phyloP scores from a whole-genome alignment of 495 filamentous ascomycete species.

The Aspergillus sclerotiicarbonarius region DNA sequence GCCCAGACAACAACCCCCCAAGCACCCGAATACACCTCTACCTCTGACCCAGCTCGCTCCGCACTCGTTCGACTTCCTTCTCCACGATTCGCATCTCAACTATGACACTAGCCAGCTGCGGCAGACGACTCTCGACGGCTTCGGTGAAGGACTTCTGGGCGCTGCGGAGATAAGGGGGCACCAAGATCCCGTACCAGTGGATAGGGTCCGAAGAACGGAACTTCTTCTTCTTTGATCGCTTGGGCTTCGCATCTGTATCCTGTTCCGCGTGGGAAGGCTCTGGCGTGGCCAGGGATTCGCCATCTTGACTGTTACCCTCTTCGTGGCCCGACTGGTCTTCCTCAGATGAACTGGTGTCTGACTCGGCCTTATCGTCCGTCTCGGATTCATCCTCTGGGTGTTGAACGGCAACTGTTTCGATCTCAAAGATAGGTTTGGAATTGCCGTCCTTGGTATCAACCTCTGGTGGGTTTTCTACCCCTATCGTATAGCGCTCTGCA shows the following conservation, averaged over 20 bases:
- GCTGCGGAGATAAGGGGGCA: conserved; percentile 56
- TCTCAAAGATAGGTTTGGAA: conserved; percentile 16
- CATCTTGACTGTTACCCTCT: neutral
- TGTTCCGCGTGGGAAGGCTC: neutral
- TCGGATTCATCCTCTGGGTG: conserved; percentile 14
- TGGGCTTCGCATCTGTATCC: conserved; percentile 12
- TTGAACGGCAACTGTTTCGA: conserved; percentile 7
- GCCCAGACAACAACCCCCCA: neutral
- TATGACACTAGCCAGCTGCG: conserved; percentile 49
- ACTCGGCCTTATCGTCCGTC: conserved; percentile 8
- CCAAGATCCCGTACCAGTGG: conserved; percentile 68
- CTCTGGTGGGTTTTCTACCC: neutral
- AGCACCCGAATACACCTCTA: neutral
- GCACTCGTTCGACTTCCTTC: conserved; percentile 62
- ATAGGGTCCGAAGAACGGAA: conserved; percentile 55
- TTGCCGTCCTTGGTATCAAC: neutral
- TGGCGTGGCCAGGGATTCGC: neutral
- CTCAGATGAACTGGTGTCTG: conserved; percentile 4
- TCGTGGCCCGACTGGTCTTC: neutral
- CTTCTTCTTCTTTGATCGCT: conserved; percentile 20
- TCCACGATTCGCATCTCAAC: conserved; percentile 69
- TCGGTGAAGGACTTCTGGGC: conserved; percentile 54
- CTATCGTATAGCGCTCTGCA: conserved; percentile 2
- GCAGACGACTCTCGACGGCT: conserved; percentile 33
- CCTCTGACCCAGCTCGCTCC: conserved; percentile 20